These are phyloP conservation scores for Colletotrichum endophyticum DNA, from an alignment of 2,329 filamentous ascomycete species.

Conservation along the genomic window DNA sequence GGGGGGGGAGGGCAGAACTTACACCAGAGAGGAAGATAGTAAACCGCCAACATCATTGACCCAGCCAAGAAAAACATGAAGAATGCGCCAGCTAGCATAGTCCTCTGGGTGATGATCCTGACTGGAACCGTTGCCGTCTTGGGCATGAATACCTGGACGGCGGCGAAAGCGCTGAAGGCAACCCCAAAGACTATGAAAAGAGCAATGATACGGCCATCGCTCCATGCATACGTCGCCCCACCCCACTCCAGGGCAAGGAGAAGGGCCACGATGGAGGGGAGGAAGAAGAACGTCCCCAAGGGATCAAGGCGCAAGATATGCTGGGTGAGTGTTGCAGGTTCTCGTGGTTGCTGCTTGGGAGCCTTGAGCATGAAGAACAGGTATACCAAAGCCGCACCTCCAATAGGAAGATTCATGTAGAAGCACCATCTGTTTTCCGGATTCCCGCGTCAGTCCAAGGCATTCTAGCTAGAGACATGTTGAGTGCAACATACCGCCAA, in stretches of 20 bases:
- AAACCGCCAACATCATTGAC: constrained; percentile 59
- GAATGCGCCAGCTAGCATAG: constrained; percentile 52
- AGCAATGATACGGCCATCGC: constrained; percentile 54
- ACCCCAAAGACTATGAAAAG: constrained; percentile 57
- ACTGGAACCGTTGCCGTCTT: constrained; percentile 62
- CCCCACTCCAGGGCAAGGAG: constrained; percentile 70
- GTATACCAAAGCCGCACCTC: constrained; percentile 52
- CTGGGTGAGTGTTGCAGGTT: constrained; percentile 36
- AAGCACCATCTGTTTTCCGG: constrained; percentile 53
- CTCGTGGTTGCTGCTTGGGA: constrained; percentile 33
- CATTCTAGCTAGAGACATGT: background rate
- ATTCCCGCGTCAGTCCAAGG: background rate
- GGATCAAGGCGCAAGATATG: constrained; percentile 62
- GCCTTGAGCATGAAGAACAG: constrained; percentile 54
- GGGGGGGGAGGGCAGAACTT: constrained; percentile 31
- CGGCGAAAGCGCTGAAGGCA: constrained; percentile 50
- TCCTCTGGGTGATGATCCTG: constrained; percentile 59
- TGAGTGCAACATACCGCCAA: constrained; percentile 45
- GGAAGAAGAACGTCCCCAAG: constrained; percentile 62
- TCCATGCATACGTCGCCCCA: constrained; percentile 58
- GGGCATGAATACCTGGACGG: constrained; percentile 57
- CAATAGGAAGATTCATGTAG: constrained; percentile 63
- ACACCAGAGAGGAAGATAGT: constrained; percentile 62
- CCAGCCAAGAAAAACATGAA: constrained; percentile 53
- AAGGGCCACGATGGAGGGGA: constrained; percentile 64